Base-by-base conservation (phyloP, 371 early-diverging fungal genomes). In the Actinomortierella ambigua region DNA sequence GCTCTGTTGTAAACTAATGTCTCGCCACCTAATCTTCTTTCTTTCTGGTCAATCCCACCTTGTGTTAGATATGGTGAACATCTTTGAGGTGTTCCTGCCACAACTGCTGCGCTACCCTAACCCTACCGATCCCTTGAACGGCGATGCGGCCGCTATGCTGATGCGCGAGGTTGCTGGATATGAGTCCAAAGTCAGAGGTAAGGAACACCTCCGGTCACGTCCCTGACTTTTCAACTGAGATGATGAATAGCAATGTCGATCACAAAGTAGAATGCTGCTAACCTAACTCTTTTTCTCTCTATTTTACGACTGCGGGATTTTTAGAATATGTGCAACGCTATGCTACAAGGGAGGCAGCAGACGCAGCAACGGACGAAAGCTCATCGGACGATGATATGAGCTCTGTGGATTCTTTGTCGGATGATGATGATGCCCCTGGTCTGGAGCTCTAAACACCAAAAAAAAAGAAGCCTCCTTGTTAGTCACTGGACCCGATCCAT, bases 121-220 rank as follows among this genome's bases (percentile, higher is more conserved):
- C 75, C 96, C 99, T 20, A 95, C 96, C 6, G 99, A 99, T 79
- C 99, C 99, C n/a, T 82, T 99, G 61, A 99, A 99, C 76, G 97
- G 98, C 54, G 99, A 99, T 78, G 99, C 99, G 1, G 99, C 99
- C 3, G 95, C 97, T 40, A 73, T 99, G 64, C 81, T 97, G 79
- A 94, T 99, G 94, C 87, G 98, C 18, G 98, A 98, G 58, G 89
- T 95, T 7, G 65, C 88, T 1, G 88, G 90, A 40, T 99, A 99
- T 78, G 97, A 99, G 63, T 54, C 59, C n/a, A 95, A 93, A 83
- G 98, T 97, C 27, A 94, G 92, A 85, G 98, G 94, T 91, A 81
- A 55, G 44, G 27, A 0, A 28, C 5, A 41, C 9, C 18, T 53
- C 27, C 15, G 2, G 34, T 11, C 34, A 18, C 14, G 8, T 53